Evolutionary conservation across 2,329 filamentous ascomycete genomes (phyloP).

Genomic region (Tolypocladium sp.): DNA sequence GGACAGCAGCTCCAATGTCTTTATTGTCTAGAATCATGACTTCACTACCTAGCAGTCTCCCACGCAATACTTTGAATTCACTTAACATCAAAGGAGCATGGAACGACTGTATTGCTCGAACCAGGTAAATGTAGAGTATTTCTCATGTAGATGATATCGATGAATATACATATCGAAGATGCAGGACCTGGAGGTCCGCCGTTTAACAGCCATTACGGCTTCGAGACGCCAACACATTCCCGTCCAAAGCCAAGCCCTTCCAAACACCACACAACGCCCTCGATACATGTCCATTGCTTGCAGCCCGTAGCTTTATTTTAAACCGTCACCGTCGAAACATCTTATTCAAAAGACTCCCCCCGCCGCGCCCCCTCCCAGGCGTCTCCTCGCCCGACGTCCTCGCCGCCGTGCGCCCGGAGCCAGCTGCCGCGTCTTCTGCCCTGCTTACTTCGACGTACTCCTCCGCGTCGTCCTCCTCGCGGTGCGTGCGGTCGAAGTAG

Average conservation of each 20-base stretch:
- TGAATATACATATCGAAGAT: not conserved
- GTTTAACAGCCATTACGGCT: not conserved
- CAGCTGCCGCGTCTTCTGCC: conserved; percentile 11
- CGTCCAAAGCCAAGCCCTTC: not conserved
- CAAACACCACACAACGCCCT: not conserved
- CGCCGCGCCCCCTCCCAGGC: conserved; percentile 14
- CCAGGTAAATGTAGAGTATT: not conserved
- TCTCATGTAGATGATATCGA: not conserved
- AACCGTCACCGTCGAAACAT: conserved; percentile 20
- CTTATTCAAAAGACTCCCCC: conserved; percentile 24
- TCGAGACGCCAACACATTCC: not conserved
- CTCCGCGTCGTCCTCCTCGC: conserved; percentile 17
- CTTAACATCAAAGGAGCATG: not conserved
- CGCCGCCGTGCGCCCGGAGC: not conserved
- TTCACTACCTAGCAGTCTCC: not conserved
- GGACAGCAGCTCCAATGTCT: no score
- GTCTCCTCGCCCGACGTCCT: conserved; percentile 10
- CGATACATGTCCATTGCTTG: not conserved
- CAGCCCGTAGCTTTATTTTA: not conserved
- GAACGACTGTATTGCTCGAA: not conserved
- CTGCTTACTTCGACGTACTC: conserved; percentile 25
- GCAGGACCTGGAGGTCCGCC: not conserved
- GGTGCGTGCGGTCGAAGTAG: conserved; percentile 15
- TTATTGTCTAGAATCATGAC: not conserved
- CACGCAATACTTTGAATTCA: not conserved